Percentiles rank a stretch among this genome's conserved stretches.
These are phyloP conservation scores for Fomitiporia mediterranea DNA, from an alignment of 1,284 basidiomycete species.

Conservation along the genomic window DNA sequence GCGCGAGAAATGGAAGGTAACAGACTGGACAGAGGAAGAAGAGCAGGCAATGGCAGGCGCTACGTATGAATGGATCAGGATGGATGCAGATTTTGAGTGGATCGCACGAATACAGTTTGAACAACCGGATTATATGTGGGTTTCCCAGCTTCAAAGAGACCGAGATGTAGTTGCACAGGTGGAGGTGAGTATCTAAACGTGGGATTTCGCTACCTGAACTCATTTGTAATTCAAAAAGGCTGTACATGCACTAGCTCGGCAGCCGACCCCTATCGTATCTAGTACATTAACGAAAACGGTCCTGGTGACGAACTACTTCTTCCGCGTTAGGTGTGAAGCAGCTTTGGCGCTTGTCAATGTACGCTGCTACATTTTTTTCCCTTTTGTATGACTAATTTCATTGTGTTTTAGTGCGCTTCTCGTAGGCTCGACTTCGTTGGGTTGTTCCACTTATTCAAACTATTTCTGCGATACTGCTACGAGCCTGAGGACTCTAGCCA, in stretches of 20 bases:
- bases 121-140: slow-evolving; percentile 99
- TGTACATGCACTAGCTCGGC: slow-evolving; percentile 75
- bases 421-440: slow-evolving; percentile 82
- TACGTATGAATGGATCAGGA: slow-evolving; percentile 98
- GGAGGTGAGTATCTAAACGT: slow-evolving; percentile 58
- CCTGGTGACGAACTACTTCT: slow-evolving; percentile 94
- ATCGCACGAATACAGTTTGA: slow-evolving; percentile 89
- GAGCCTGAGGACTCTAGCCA: slow-evolving; percentile 74
- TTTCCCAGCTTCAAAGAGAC: slow-evolving; percentile 93
- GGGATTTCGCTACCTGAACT: slow-evolving; percentile 1
- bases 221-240: slow-evolving; percentile 49
- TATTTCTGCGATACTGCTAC: slow-evolving; percentile 92
- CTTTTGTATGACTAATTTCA: background rate
- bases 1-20: slow-evolving; percentile 91
- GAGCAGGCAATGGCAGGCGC: slow-evolving; percentile 90
- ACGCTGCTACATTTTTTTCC: slow-evolving; percentile 31
- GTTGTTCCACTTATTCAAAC: slow-evolving; percentile 92
- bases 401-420: slow-evolving; percentile 63
- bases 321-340: slow-evolving; percentile 95
- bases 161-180: slow-evolving; percentile 97
- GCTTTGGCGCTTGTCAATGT: slow-evolving; percentile 83
- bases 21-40: slow-evolving; percentile 98
- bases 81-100: slow-evolving; percentile 99
- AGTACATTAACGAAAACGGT: slow-evolving; percentile 92
- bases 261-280: slow-evolving; percentile 86